These are phyloP conservation scores for Pseudonitzschia multiseries DNA, from an alignment of 108 stramenopile species.

Conservation along the genomic window DNA sequence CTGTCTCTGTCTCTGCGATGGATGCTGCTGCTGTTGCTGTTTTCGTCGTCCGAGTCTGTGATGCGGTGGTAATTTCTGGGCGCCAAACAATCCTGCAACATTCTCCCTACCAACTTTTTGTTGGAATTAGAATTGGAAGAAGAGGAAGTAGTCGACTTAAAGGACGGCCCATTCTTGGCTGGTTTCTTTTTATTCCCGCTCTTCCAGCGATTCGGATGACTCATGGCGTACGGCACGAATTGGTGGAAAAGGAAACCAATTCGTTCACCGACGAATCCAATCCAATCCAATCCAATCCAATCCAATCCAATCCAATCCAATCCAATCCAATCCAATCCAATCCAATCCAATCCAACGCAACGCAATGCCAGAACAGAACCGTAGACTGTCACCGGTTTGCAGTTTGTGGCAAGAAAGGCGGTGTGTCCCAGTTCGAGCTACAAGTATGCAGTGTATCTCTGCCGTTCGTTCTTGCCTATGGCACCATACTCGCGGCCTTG, in stretches of 20 bases:
- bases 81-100: slow-evolving; percentile 12
- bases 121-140: neutral
- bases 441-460: no score
- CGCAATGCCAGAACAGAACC: no score
- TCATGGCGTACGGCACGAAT: neutral
- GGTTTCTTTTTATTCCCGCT: neutral
- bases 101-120: neutral
- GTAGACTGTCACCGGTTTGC: no score
- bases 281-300: no score
- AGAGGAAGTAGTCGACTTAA: neutral
- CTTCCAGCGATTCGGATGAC: neutral
- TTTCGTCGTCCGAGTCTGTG: neutral
- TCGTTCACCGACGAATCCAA: no score
- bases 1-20: neutral
- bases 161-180: neutral
- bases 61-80: neutral
- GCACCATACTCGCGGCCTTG: neutral
- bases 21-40: neutral
- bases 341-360: no score
- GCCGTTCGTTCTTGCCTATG: no score
- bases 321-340: no score
- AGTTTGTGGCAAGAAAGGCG: no score
- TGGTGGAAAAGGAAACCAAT: neutral
- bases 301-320: no score
- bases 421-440: no score